Base-by-base conservation (phyloP, 2,329 filamentous ascomycete genomes). In the Beauveria rudraprayagi region DNA sequence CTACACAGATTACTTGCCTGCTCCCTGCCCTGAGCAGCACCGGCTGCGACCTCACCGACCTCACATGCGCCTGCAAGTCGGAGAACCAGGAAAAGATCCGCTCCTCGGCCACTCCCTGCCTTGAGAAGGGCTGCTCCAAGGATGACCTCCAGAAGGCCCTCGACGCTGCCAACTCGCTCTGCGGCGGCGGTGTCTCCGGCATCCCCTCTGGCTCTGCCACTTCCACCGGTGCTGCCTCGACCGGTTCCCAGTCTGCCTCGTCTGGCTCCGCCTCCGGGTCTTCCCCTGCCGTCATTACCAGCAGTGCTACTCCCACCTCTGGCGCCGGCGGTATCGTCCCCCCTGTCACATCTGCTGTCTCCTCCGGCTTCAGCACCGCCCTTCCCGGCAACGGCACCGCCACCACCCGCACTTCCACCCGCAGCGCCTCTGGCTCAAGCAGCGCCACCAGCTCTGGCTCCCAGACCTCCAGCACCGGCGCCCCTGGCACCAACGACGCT, bases 21-120 rank as follows among this genome's bases (percentile, higher is more conserved):
- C 40, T 64, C 44, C 66, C 70, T 17, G 70, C 70, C 63, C 69
- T 79, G 63, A 63, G 68, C 58, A 62, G 70, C 62, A 69, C 70
- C 51, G 74, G 73, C 67, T 78, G 77, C 67, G 43, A 63, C 4
- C 63, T 72, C 65, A 64, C 63, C 55, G 75, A 78, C 63, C 67
- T 70, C 10, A 67, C 66, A 56, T 79, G 77, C 69, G 71, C 72
- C 65, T 79, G 77, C 68, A 65, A 69, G 28, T n/a, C 69, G 17
- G 63, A 62, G 2, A 73, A 69, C 60, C 72, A 75, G 67, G 61
- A 61, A 44, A 65, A 69, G 63, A 70, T 76, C 40, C 59, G 64
- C 24, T 60, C 66, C 41, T 61, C 69, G 50, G 69, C 72, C 60
- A 60, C 68, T 14, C 62, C 67, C 19, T 77, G 75, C 66, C 61